Evolutionary conservation across 306 rosid species (phyloP).

Genomic region (Macrotyloma uniflorum): DNA sequence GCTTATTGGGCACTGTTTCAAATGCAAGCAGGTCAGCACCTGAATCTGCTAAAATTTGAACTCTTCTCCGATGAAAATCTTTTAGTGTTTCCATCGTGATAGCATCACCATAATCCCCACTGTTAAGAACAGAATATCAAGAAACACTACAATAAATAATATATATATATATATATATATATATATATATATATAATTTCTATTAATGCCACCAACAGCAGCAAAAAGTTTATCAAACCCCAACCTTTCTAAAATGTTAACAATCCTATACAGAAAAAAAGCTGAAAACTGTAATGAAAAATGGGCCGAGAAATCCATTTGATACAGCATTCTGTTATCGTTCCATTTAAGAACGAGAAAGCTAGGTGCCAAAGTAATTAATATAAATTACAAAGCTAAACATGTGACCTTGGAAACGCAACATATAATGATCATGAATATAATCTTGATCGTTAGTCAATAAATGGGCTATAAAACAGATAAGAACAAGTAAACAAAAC

Average conservation of each 20-base stretch:
- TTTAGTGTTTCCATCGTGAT: slow-evolving; percentile 46
- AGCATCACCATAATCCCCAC: slow-evolving; percentile 60
- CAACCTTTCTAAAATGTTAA: slow-evolving; percentile 3
- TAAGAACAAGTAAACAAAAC: slow-evolving; percentile 33
- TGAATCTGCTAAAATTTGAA: slow-evolving; percentile 60
- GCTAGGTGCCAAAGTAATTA: slow-evolving; percentile 5
- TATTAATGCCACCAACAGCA: slow-evolving; percentile 14
- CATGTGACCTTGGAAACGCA: not conserved
- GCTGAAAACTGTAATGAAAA: not conserved
- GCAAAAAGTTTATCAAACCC: not conserved
- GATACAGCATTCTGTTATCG: not conserved
- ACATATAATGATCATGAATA: slow-evolving; percentile 6
- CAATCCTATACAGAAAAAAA: not conserved
- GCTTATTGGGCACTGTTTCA: slow-evolving; percentile 64
- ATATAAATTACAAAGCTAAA: slow-evolving; percentile 5
- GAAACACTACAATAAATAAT: not conserved
- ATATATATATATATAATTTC: too few relatives aligned
- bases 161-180: too few relatives aligned
- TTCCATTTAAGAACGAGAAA: not conserved
- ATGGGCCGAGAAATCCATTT: slow-evolving; percentile 12
- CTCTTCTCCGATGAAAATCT: slow-evolving; percentile 64
- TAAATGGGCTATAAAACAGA: not conserved
- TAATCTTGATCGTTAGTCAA: not conserved
- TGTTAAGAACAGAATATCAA: slow-evolving; percentile 34
- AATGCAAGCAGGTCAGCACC: slow-evolving; percentile 63